Percentiles rank a stretch among this genome's conserved stretches.
Conservation (phyloP, 1,284 basidiomycete genomes). For the Ustilago curta region DNA sequence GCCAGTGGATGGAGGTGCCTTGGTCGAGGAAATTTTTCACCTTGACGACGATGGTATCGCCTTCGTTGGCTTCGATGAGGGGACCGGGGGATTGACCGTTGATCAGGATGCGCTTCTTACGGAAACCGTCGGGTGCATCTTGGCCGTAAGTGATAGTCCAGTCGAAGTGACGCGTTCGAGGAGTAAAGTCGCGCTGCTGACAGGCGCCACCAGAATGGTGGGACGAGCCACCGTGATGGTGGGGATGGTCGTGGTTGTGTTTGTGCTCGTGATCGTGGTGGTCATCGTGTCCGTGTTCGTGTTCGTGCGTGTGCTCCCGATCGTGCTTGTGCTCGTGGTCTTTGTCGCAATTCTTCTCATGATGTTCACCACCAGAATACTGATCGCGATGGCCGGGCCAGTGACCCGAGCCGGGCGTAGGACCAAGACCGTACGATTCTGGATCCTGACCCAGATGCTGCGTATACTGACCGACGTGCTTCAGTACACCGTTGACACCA, state of each 20-base stretch:
- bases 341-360: not conserved
- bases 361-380: not conserved
- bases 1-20: slow-evolving; percentile 64
- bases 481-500: slow-evolving; percentile 1
- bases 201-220: slow-evolving; percentile 9
- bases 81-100: slow-evolving; percentile 63
- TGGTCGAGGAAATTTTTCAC: slow-evolving; percentile 56
- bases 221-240: not conserved
- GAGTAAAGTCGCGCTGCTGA: slow-evolving; percentile 32
- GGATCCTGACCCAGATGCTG: not conserved
- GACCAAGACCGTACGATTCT: slow-evolving; percentile 19
- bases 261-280: not conserved
- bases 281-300: slow-evolving; percentile 1
- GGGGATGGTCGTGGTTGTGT: not conserved
- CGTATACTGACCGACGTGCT: not conserved
- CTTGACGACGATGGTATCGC: slow-evolving; percentile 61
- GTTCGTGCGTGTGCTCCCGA: slow-evolving; percentile 3
- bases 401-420: slow-evolving; percentile 7
- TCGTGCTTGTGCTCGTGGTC: not conserved
- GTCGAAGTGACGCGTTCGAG: slow-evolving; percentile 49
- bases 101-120: slow-evolving; percentile 58
- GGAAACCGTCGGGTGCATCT: slow-evolving; percentile 55
- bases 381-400: slow-evolving; percentile 15
- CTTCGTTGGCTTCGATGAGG: slow-evolving; percentile 59
- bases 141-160: slow-evolving; percentile 49